A percentile compares a stretch with the other conserved stretches of the same genome.
Conservation (phyloP, 2,329 filamentous ascomycete genomes). For the Amesomyces nigricolor region DNA sequence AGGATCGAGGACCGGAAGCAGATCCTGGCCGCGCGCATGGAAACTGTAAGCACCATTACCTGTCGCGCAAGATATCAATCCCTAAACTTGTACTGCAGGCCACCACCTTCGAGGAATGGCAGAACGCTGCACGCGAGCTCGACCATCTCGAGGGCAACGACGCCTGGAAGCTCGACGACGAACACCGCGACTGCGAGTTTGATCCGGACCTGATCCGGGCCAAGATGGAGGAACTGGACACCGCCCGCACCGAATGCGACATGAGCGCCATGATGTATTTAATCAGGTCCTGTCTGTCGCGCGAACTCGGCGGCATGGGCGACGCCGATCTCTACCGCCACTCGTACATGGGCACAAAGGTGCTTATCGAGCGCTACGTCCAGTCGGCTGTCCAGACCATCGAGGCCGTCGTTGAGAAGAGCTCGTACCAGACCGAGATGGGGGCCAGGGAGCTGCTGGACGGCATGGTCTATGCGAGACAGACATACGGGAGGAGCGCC, state of each 20-base stretch:
- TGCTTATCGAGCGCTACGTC: constrained; percentile 81
- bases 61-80: too few relatives aligned
- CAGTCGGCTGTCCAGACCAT: constrained; percentile 72
- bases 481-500: constrained; percentile 80
- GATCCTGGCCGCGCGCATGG: constrained; percentile 58
- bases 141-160: constrained; percentile 77
- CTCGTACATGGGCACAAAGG: constrained; percentile 80
- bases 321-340: constrained; percentile 77
- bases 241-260: constrained; percentile 66
- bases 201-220: constrained; percentile 62
- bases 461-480: constrained; percentile 63
- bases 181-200: constrained; percentile 65
- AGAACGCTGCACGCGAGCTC: constrained; percentile 66
- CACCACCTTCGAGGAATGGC: constrained; percentile 66
- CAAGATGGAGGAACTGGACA: constrained; percentile 67
- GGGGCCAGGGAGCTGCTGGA: constrained; percentile 59
- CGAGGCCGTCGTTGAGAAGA: constrained; percentile 60
- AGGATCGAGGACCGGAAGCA: constrained; percentile 55
- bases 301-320: constrained; percentile 81
- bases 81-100: constrained; percentile 44
- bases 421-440: constrained; percentile 47
- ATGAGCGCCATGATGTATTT: constrained; percentile 72
- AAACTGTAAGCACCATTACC: constrained; percentile 47
- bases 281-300: constrained; percentile 71
- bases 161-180: constrained; percentile 66